phyloP scores from a whole-genome alignment of 2,329 filamentous ascomycete genomes.

The Ophiostoma tasmaniense region DNA sequence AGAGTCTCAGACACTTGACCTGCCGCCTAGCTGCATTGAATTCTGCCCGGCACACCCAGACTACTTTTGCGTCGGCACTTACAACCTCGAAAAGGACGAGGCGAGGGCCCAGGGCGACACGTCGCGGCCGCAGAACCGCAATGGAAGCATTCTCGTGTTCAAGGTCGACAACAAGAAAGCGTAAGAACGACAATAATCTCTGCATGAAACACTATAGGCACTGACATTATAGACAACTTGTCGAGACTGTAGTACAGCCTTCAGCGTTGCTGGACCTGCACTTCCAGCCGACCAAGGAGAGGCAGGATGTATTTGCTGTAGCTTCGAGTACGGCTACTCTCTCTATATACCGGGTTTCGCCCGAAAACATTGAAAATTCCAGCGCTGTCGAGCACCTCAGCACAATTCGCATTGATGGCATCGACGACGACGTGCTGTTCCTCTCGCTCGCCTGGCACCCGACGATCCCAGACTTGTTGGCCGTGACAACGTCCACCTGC shows the following conservation, averaged over 20 bases:
- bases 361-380: conserved; percentile 24
- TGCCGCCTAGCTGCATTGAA: conserved; percentile 71
- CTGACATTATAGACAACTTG: conserved; percentile 4
- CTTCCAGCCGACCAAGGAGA: conserved; percentile 52
- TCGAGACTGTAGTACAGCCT: conserved; percentile 54
- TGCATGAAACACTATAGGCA: background rate
- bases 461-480: conserved; percentile 44
- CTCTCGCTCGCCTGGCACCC: conserved; percentile 70
- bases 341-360: conserved; percentile 51
- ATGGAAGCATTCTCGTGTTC: conserved; percentile 66
- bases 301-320: conserved; percentile 53
- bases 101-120: conserved; percentile 22
- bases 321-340: conserved; percentile 71
- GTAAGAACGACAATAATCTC: conserved; percentile 33
- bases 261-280: conserved; percentile 79
- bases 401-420: conserved; percentile 38
- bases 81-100: conserved; percentile 54
- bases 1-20: conserved; percentile 46
- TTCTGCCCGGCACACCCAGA: conserved; percentile 56
- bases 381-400: conserved; percentile 33
- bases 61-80: conserved; percentile 76
- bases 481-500: conserved; percentile 63
- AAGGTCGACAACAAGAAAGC: conserved; percentile 42
- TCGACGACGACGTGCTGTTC: conserved; percentile 54
- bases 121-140: conserved; percentile 51